Percentiles rank a stretch among this genome's conserved stretches.
phyloP scores from a whole-genome alignment of 2,329 filamentous ascomycete species.

The Colletotrichum scovillei region DNA sequence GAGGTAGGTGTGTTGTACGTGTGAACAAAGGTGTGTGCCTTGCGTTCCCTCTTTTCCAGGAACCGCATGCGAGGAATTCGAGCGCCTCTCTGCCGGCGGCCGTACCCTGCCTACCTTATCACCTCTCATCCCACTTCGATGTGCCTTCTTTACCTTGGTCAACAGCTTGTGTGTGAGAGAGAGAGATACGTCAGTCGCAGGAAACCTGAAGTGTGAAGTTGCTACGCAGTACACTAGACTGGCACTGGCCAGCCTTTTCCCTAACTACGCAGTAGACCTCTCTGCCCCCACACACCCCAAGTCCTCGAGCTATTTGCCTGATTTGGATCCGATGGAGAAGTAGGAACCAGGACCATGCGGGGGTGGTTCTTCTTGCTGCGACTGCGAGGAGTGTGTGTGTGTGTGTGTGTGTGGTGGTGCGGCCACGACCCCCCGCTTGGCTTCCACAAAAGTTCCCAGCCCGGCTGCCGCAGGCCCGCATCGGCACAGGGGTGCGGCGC shows the following conservation, averaged over 20 bases:
- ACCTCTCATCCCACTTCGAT: constrained; percentile 14
- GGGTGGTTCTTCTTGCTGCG: constrained; percentile 8
- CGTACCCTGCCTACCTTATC: too few relatives aligned
- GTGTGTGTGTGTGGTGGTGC: background rate
- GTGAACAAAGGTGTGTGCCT: background rate
- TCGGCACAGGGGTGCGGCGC: constrained; percentile 29
- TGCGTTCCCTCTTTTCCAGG: constrained; percentile 5
- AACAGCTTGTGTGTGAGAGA: background rate
- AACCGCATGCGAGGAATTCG: background rate
- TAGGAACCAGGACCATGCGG: constrained; percentile 15
- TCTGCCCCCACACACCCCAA: background rate
- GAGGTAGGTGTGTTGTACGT: background rate
- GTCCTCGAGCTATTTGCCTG: constrained; percentile 32
- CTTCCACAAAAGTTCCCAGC: constrained; percentile 36
- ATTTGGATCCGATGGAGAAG: constrained; percentile 17
- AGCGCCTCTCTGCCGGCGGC: background rate
- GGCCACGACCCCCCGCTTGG: constrained; percentile 28
- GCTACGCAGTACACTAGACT: background rate
- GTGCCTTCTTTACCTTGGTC: background rate
- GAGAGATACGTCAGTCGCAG: constrained; percentile 25
- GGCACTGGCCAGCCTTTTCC: background rate
- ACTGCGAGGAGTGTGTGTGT: constrained; percentile 16
- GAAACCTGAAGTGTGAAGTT: background rate
- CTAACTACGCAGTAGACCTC: background rate
- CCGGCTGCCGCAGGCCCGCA: constrained; percentile 34